These are phyloP conservation scores for Sclerotinia sclerotiorum DNA, from an alignment of 2,329 filamentous ascomycete genomes.

Conservation along the genomic window DNA sequence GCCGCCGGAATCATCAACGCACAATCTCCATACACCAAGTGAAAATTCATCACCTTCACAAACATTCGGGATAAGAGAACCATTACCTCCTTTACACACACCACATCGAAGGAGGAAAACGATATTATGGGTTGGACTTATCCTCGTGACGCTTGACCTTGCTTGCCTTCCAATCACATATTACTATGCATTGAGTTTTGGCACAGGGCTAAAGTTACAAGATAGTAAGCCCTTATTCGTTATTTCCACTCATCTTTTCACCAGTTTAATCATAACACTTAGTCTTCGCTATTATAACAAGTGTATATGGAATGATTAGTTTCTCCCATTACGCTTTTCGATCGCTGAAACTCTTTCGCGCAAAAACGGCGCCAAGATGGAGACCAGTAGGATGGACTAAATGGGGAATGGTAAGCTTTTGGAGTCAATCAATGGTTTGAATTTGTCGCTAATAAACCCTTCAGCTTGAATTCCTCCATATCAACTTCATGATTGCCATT, in stretches of 20 bases:
- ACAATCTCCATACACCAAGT: slow-evolving; percentile 9
- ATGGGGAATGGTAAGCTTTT: slow-evolving; percentile 35
- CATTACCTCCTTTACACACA: slow-evolving; percentile 33
- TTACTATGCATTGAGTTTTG: slow-evolving; percentile 36
- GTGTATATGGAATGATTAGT: slow-evolving; percentile 35
- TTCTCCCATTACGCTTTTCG: slow-evolving; percentile 35
- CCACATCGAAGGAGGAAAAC: slow-evolving; percentile 32
- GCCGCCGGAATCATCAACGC: slow-evolving; percentile 3
- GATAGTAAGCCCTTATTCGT: slow-evolving; percentile 26
- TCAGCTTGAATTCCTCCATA: slow-evolving; percentile 34
- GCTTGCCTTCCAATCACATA: slow-evolving; percentile 34
- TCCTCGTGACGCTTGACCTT: slow-evolving; percentile 32
- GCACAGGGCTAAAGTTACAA: slow-evolving; percentile 32
- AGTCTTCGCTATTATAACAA: slow-evolving; percentile 37
- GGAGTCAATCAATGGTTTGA: background rate
- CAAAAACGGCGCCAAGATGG: slow-evolving; percentile 29
- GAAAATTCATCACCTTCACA: slow-evolving; percentile 8
- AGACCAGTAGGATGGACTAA: slow-evolving; percentile 36
- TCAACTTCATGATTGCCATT: slow-evolving; percentile 34
- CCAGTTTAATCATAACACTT: background rate
- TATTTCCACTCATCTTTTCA: slow-evolving; percentile 2
- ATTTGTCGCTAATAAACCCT: slow-evolving; percentile 9
- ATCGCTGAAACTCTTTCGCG: slow-evolving; percentile 33
- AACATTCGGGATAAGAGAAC: slow-evolving; percentile 24
- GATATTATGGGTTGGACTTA: slow-evolving; percentile 28